Evolutionary conservation across 2,329 filamentous ascomycete species (phyloP).

Genomic region (Canariomyces notabilis): DNA sequence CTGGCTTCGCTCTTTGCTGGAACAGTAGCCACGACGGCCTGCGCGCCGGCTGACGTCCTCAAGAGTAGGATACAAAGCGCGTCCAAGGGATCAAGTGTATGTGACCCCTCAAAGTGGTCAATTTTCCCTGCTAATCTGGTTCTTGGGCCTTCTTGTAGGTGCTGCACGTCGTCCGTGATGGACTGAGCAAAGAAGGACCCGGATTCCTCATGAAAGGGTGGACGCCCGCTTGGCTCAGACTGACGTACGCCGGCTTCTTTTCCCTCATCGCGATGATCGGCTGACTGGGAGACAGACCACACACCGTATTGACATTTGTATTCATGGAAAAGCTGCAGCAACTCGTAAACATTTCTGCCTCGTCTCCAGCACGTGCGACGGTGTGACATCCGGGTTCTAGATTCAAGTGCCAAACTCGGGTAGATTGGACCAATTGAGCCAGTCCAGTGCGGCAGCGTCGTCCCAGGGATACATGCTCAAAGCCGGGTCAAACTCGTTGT

Average conservation of each 20-base stretch:
- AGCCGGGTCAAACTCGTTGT: constrained; percentile 52
- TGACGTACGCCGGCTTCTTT: constrained; percentile 10
- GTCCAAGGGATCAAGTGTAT: constrained; percentile 17
- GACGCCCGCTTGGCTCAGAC: constrained; percentile 18
- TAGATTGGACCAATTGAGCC: constrained; percentile 46
- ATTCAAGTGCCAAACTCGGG: constrained; percentile 37
- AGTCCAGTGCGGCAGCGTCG: constrained; percentile 54
- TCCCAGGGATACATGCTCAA: constrained; percentile 55
- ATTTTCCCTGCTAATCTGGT: no score
- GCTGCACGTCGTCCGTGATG: constrained; percentile 19
- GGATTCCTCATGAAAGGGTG: constrained; percentile 23
- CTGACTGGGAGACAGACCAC: constrained; percentile 11
- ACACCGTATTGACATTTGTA: constrained; percentile 23
- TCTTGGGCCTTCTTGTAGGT: constrained; percentile 10
- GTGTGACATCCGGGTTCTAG: constrained; percentile 1
- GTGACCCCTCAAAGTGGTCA: background rate
- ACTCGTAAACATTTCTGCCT: constrained; percentile 11
- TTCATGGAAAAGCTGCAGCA: constrained; percentile 24
- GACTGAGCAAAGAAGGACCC: constrained; percentile 16
- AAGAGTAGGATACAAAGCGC: constrained; percentile 23
- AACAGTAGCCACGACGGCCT: constrained; percentile 19
- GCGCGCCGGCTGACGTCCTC: constrained; percentile 20
- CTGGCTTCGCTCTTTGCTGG: constrained; percentile 19
- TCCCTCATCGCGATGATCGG: background rate
- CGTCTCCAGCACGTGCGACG: constrained; percentile 9